Evolutionary conservation across 2,329 filamentous ascomycete species (phyloP), one percentile per base, ranked within the genome.

Genomic region (Pseudogymnoascus sp.): DNA sequence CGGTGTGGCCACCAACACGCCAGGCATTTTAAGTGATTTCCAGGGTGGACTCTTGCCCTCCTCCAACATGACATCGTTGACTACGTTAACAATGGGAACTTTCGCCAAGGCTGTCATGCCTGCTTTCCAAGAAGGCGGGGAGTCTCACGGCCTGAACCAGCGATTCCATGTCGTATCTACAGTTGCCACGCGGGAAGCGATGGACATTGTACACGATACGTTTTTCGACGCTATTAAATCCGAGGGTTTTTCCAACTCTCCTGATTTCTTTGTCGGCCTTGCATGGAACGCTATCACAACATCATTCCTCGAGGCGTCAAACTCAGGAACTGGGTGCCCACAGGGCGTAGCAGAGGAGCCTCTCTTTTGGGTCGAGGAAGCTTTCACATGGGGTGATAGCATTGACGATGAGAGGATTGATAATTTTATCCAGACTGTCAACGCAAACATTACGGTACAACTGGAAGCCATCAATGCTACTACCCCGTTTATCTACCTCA

Each of bases 161-260:
- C 61, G 37, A 4, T 69, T 68, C 63, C 64, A 65, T 37, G 64
- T 67, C 31, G 47, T 66, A 1, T 59, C 64, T 19, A 63, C 37
- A 1, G 13, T 14, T 1, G 65, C 67, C 6, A 66, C 61, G 2
- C 16, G 24, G 10, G 63, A 67, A 61, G 65, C 67, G 6, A 64
- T 68, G 62, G 38, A 61, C 2, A 67, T 69, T 19, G 66, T 68
- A 1, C 64, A 67, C 14, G 66, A 67, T 26, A 67, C 63, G 5
- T 68, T 63, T 59, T 66, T 68, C 16, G 65, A 67, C 11, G 64
- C 61, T 2, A 38, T 67, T 8, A 16, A 29, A 24, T n/a, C 38
- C 1, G 47, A 61, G 5, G 53, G 62, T 13, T 37, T 66, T 6
- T 19, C 35, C 3, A 61, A 62, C 29, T n/a, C 64, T 2, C 40